A percentile compares a stretch with the other conserved stretches of the same genome.
Conservation (phyloP, 176 grass and related monocot species). For the Eleusine indica region DNA sequence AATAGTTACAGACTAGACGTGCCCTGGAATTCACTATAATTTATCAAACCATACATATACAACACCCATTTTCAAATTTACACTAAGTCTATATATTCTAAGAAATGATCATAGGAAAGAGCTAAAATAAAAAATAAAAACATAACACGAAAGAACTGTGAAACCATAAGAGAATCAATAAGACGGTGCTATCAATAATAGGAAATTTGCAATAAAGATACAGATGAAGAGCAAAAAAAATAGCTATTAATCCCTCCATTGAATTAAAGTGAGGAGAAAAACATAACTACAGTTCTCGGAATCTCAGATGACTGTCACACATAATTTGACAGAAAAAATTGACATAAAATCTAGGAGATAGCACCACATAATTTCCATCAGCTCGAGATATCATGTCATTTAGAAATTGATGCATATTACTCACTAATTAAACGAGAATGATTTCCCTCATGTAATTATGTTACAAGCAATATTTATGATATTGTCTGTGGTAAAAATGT, state of each 20-base stretch:
- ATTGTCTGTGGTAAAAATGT: background rate
- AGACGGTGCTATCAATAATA: background rate
- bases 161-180: background rate
- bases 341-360: background rate
- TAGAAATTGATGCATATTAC: background rate
- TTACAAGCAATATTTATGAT: background rate
- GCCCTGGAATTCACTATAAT: background rate
- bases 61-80: background rate
- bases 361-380: background rate
- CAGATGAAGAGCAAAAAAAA: background rate
- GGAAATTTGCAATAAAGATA: background rate
- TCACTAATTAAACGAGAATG: background rate
- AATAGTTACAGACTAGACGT: background rate
- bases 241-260: background rate
- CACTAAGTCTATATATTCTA: background rate
- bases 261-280: background rate
- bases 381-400: background rate
- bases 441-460: background rate
- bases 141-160: background rate
- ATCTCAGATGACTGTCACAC: background rate
- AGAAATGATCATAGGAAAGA: background rate
- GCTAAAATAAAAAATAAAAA: constrained; percentile 2
- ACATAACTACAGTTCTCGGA: background rate
- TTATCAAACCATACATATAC: background rate
- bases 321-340: background rate